Evolutionary conservation across 1,139 yeast species (phyloP), one percentile per base, ranked within the genome.

Genomic region (Pichia terricola): DNA sequence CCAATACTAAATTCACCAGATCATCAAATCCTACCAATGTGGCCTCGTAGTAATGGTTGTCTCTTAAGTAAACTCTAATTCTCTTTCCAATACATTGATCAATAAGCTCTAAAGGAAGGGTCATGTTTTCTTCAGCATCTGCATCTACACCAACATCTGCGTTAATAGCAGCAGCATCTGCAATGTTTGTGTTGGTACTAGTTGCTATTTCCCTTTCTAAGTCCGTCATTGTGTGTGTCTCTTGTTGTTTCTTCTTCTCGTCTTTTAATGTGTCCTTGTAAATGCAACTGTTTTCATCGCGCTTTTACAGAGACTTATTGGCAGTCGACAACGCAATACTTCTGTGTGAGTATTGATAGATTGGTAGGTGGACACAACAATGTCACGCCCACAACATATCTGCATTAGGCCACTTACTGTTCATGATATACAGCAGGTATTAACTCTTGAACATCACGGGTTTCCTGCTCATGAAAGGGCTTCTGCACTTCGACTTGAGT

Each of bases 21-120:
- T 91, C 97, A 62, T 91, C 98, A 62, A 91, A 89, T 1, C 97
- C 98, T 28, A 83, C 76, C 43, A 91, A 70, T 8, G 81, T 85
- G 3, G 98, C 98, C 28, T 76, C 74, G 62, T 88, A 91, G 62
- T 89, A 96, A 51, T 71, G 70, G 52, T 81, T 78, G 47, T 79
- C 75, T 52, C 84, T 79, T 71, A 88, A 72, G 46, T 89, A 73
- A 32, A 89, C 87, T 72, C 86, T 78, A 43, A 91, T 79, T 47
- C 74, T 71, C 42, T 86, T 77, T 25, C 95, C 96, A 38, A 91
- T 79, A 50, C 94, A 80, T 62, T 79, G 82, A 64, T 91, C 97
- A 39, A 91, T 85, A 42, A 87, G 74, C 62, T 89, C 97, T 51
- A 87, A 68, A 5, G 96, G 96, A 45, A 83, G 45, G 2, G 47